Percentiles rank a stretch among this genome's conserved stretches.
These are phyloP conservation scores for Flaveria sonorensis DNA, from an alignment of 129 eudicot genomes.

Conservation along the genomic window DNA sequence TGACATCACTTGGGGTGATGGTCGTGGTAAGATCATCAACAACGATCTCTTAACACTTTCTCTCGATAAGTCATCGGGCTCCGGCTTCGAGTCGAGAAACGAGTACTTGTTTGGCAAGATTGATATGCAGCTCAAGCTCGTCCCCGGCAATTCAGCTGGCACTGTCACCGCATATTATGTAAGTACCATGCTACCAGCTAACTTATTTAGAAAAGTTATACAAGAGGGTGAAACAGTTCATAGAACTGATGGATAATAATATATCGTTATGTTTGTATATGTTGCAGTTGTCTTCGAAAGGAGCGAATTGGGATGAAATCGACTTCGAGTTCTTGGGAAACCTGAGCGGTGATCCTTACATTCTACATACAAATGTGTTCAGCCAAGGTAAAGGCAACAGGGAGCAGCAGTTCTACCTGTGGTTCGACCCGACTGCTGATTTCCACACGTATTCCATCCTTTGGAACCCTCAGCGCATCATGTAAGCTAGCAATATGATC, in stretches of 20 bases:
- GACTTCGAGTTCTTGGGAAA: too few relatives aligned
- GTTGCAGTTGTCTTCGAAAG: too few relatives aligned
- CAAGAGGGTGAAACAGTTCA: not conserved
- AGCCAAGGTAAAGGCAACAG: too few relatives aligned
- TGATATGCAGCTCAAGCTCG: slow-evolving; percentile 71
- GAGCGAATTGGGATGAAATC: too few relatives aligned
- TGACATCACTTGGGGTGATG: slow-evolving; percentile 66
- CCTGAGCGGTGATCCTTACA: too few relatives aligned
- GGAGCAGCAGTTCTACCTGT: too few relatives aligned
- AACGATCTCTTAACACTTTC: slow-evolving; percentile 54
- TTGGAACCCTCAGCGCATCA: too few relatives aligned
- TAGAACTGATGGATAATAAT: not conserved
- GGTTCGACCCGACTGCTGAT: too few relatives aligned
- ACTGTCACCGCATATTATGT: slow-evolving; percentile 71
- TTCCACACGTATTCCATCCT: too few relatives aligned
- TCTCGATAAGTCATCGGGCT: slow-evolving; percentile 55
- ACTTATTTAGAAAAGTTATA: not conserved
- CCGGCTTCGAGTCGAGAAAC: slow-evolving; percentile 60
- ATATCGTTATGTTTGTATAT: not conserved
- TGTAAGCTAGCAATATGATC: too few relatives aligned
- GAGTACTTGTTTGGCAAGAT: slow-evolving; percentile 60
- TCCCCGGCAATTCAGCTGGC: slow-evolving; percentile 74
- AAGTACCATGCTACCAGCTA: slow-evolving; percentile 13
- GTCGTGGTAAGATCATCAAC: slow-evolving; percentile 54
- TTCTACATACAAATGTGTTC: too few relatives aligned